Evolutionary conservation across 208 protist species (phyloP), one percentile per base, ranked within the genome.

Genomic region (Leishmania major): DNA sequence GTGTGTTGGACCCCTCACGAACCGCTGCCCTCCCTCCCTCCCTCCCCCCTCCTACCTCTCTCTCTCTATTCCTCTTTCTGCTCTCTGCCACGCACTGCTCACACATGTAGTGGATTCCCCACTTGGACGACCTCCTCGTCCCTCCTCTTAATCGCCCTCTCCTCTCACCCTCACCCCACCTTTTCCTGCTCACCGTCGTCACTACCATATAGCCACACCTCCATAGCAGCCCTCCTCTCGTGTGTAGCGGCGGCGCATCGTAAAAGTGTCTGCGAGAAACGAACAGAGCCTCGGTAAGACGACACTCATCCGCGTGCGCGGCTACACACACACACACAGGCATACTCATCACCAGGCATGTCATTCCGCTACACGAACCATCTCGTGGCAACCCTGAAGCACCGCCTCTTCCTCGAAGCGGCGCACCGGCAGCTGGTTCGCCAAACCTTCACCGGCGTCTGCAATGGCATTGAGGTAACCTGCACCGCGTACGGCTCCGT

Each of bases 301-400:
- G 10, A 64, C 59, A 64, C 10, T 43, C 49, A 10, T 75, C 71
- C 3, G 28, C 47, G 71, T 75, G 35, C 55, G 40, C 53, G 2
- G 13, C 31, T 13, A 13, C 22, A 35, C 74, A 77, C 55, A 8
- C 25, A 0, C 55, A 60, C 55, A 0, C 53, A 77, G 37, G 19
- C 5, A 45, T 45, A 45, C 47, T 11, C 47, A 60, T 55, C 70
- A 74, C 7, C n/a, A 76, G 31, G 60, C 40, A 97, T 97, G 94
- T 97, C 94, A 0, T 97, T 97, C 80, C 93, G 94, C 0, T 97
- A 96, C 81, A 96, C 94, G 2, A 97, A 97, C 78, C 92, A 93
- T 84, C 85, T 97, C 28, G 87, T 97, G 35, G 93, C 93, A 64
- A 89, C 78, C 35, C 71, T 97, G 64, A 93, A 94, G 86, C 92